Evolutionary conservation across 805 yeast species (phyloP).

Genomic region (Priceomyces carsonii): DNA sequence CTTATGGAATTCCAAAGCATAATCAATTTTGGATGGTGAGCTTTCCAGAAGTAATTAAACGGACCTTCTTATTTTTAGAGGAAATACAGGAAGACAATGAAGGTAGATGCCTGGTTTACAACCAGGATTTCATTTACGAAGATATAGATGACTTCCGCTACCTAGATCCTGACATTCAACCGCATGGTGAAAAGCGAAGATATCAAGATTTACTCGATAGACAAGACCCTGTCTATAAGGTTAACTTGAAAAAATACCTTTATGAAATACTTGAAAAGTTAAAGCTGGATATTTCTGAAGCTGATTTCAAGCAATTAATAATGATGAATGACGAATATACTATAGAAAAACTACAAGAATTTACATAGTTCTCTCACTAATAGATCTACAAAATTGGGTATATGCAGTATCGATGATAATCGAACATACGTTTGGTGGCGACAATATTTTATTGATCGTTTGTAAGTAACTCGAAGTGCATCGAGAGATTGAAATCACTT

Average conservation of each 20-base stretch:
- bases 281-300: conserved; percentile 20
- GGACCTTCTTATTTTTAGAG: conserved; percentile 56
- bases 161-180: conserved; percentile 40
- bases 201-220: conserved; percentile 31
- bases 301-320: conserved; percentile 36
- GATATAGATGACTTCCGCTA: conserved; percentile 45
- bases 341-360: conserved; percentile 27
- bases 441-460: background rate
- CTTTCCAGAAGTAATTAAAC: conserved; percentile 30
- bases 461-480: background rate
- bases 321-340: conserved; percentile 35
- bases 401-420: conserved; percentile 5
- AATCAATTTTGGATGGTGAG: conserved; percentile 18
- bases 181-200: conserved; percentile 44
- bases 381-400: conserved; percentile 1
- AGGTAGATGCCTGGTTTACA: conserved; percentile 38
- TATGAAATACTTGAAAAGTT: conserved; percentile 27
- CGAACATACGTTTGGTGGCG: background rate
- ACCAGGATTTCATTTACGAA: conserved; percentile 36
- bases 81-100: conserved; percentile 62
- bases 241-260: conserved; percentile 49
- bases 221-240: conserved; percentile 39
- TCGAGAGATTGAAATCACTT: background rate
- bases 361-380: background rate
- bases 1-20: conserved; percentile 29